phyloP scores from a whole-genome alignment of 176 grass and related monocot species.

The Microstegium vimineum region DNA sequence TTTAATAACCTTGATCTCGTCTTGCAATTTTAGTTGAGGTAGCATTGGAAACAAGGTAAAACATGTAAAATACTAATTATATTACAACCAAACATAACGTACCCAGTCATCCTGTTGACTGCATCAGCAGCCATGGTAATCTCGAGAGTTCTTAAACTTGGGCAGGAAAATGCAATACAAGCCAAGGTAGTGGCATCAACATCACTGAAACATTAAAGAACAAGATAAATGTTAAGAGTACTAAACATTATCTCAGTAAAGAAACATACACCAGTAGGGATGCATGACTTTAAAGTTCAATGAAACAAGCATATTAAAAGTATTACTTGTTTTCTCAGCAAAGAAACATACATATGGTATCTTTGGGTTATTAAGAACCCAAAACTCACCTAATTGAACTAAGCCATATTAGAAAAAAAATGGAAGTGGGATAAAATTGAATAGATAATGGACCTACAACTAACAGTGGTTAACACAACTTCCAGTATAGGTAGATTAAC shows the following conservation, averaged over 20 bases:
- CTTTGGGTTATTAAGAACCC: neutral
- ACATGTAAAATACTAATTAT: neutral
- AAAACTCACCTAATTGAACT: neutral
- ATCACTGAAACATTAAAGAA: slow-evolving; percentile 62
- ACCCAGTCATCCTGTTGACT: slow-evolving; percentile 85
- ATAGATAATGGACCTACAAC: neutral
- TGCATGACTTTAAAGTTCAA: neutral
- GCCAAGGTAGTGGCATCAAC: slow-evolving; percentile 60
- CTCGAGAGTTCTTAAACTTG: slow-evolving; percentile 77
- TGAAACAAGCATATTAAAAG: neutral
- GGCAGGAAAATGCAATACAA: slow-evolving; percentile 68
- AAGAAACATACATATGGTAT: neutral
- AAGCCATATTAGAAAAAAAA: neutral
- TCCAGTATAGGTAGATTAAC: neutral
- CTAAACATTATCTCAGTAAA: neutral
- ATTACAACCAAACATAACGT: slow-evolving; percentile 28
- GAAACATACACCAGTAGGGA: slow-evolving; percentile 1
- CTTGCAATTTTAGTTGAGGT: slow-evolving; percentile 9
- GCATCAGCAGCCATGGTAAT: slow-evolving; percentile 62
- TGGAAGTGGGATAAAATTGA: neutral
- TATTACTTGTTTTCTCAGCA: neutral
- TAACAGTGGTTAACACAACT: neutral
- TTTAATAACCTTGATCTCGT: neutral
- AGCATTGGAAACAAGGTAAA: neutral
- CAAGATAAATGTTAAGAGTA: slow-evolving; percentile 5